Evolutionary conservation across 345 rosid genomes (phyloP), one percentile per base, ranked within the genome.

Genomic region (Schrenkiella parvula): DNA sequence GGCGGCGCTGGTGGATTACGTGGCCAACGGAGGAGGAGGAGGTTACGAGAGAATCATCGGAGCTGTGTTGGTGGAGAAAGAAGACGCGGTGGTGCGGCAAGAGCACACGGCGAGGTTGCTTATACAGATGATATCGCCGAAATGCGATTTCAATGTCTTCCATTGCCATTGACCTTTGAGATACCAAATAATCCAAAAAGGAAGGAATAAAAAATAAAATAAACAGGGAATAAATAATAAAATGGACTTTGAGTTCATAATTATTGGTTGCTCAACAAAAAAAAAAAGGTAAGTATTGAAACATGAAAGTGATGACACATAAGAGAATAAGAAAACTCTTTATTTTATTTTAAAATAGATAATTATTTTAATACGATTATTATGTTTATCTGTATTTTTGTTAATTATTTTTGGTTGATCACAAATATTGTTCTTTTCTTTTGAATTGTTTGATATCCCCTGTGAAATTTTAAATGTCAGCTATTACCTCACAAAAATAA

Each of bases 1-100:
- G 82, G 96, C 96, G 68, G 97, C 99, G 75, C 14, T 95, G 64
- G 88, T 92, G 79, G 93, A 91, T 35, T 91, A 79, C 74, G 15
- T 91, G 19, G 87, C 87, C 0, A 82, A 74, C 1, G 81, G 87
- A 0, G 85, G 88, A 2, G 96, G 97, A 15, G 93, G 84, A 12
- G 96, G 83, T 4, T 91, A 88, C 51, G 96, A 88, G 79, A 78
- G 82, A 66, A 95, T 95, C 76, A 76, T 76, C 31, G 85, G 73
- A 32, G 97, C 89, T 0, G 87, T 84, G 26, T 44, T 95, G 79
- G 97, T 89, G 75, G 99, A 95, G 87, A 91, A 80, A 74, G 87
- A 80, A 15, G 89, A 80, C 18, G 92, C 80, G 51, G 69, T 66
- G 53, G 97, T 87, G 66, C 65, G 68, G 71, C 99, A 95, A 75